Base-by-base conservation (phyloP, 108 stramenopile species). In the Conticribra guillardii region DNA sequence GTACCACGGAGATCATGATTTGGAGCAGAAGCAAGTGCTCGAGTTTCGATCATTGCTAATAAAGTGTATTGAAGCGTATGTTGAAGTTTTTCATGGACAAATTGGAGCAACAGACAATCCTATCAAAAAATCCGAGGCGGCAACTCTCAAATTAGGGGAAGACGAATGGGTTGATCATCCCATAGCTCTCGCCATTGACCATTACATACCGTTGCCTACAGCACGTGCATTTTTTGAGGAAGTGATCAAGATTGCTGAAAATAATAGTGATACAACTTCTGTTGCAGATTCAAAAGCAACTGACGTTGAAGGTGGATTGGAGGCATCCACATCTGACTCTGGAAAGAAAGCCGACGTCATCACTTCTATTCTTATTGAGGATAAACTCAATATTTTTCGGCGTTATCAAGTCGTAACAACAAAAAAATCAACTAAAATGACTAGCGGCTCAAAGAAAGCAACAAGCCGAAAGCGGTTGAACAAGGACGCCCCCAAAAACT, bases 331-430 rank as follows among this genome's bases (percentile, higher is more conserved):
- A 19, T 41, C 37, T 9, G 29, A 18, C 41, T 17, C 52, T n/a
- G 30, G 53, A 37, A 26, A 45, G 16, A 70, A 54, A 37, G 57
- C 69, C 11, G 50, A 67, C 9, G 0, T 79, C 1, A 49, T 79
- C 11, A 29, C 65, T 23, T 71, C 77, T n/a, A 60, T 79, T 29
- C 63, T 79, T 27, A 28, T 67, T 24, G 69, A 71, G 44, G 58
- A 45, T 15, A 31, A 53, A 0, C 54, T 71, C 29, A 65, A 67
- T 28, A 79, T 79, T 27, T 79, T 79, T 55, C 58, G 77, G 33
- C 59, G 62, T 44, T 79, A 79, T 46, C 67, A 71, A 50, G 69
- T 71, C 9, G 49, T 66, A 19, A 79, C 77, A 32, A n/a, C 60
- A 21, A 66, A 71, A 52, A 48, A 56, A 33, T 48, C 65, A 61